Base-by-base conservation (phyloP, 352 stramenopile species). In the Stephanocyclus meneghinianus region DNA sequence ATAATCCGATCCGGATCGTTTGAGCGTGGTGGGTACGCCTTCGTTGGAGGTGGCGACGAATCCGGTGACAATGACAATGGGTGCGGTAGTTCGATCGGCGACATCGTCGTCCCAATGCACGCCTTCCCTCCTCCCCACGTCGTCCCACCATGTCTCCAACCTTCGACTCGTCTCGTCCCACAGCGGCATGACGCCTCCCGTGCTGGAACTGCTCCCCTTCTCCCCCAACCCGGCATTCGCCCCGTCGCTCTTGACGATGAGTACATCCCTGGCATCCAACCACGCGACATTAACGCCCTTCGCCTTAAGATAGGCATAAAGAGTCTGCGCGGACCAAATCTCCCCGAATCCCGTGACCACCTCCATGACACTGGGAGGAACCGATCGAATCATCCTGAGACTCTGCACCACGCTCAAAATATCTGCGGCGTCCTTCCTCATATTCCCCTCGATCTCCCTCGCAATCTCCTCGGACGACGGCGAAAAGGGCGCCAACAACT, bases 281-380 rank as follows among this genome's bases (percentile, higher is more conserved):
- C 96, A 98, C 44, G 85, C 91, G 78, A 94, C 97, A 53, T 67
- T 78, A 0, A 76, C 40, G 16, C 73, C 74, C 45, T 63, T 10
- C 2, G 78, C 62, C 37, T 85, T 69, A 0, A 90, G 44, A 59
- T 90, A 90, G 0, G 88, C 89, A 40, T 94, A 91, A 37, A 98
- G 84, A 73, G 98, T 96, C 77, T 96, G 92, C 7, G 95, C 95
- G 35, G 93, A 97, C 96, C 96, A 98, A 82, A 98, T 93, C 82
- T 98, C 96, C 21, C 96, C 96, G 85, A 97, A 97, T 35, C 96
- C 96, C n/a, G 94, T 97, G 55, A 98, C 96, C 62, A 98, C 73
- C 80, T 93, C 86, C 30, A 88, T 88, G 21, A 81, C 85, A 42
- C 83, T 85, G 11, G 84, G 74, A 1, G 84, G 81, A 4, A 90